Evolutionary conservation across 768 basidiomycete species (phyloP).

Genomic region (Boletus huronensis): DNA sequence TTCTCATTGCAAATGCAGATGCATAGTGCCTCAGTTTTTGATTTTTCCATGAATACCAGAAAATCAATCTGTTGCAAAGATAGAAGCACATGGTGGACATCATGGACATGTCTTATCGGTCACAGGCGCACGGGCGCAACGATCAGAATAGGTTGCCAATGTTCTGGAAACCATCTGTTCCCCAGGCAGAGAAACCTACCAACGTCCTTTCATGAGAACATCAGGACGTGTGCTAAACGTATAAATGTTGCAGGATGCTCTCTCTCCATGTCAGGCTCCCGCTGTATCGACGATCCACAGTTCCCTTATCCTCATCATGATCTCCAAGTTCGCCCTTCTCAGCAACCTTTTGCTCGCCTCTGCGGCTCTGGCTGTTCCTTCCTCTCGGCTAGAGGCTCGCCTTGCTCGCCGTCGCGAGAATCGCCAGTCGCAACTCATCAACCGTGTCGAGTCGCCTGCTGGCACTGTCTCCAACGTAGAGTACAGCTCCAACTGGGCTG

Average conservation of each 20-base stretch:
- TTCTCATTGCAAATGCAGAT: conserved; percentile 1
- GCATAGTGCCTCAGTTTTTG: background rate
- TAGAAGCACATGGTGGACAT: background rate
- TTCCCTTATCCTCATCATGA: conserved; percentile 7
- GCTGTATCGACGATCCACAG: background rate
- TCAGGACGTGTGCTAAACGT: background rate
- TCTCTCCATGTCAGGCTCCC: background rate
- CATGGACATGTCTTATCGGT: background rate
- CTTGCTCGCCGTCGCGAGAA: conserved; percentile 13
- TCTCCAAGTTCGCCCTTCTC: conserved; percentile 15
- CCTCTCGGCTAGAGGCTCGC: conserved; percentile 11
- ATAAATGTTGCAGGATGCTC: conserved; percentile 3
- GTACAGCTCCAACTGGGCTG: conserved; percentile 20
- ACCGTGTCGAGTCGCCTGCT: background rate
- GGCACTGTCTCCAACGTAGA: background rate
- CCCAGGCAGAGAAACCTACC: background rate
- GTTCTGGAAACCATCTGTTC: background rate
- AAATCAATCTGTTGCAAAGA: background rate
- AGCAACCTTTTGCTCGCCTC: conserved; percentile 19
- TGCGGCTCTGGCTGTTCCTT: conserved; percentile 12
- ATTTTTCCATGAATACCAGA: background rate
- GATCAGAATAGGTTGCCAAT: background rate
- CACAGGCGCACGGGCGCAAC: background rate
- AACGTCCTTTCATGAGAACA: background rate
- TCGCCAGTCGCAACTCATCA: conserved; percentile 10